Percentiles rank a stretch among this genome's conserved stretches.
These are phyloP conservation scores for Xylaria venustula DNA, from an alignment of 495 filamentous ascomycete genomes.

Conservation along the genomic window DNA sequence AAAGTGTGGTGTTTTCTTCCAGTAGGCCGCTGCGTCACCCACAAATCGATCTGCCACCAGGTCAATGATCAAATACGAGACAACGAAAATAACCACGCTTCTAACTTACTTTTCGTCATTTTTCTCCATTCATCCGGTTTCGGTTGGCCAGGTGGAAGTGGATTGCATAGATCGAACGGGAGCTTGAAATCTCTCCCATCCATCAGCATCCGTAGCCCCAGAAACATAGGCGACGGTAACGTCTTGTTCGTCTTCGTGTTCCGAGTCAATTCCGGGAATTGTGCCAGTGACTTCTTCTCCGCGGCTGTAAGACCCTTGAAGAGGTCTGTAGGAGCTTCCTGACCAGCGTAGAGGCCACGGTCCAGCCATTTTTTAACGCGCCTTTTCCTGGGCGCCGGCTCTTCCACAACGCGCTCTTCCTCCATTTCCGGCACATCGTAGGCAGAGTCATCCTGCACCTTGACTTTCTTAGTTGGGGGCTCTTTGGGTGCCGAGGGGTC, in stretches of 20 bases:
- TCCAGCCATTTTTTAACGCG: constrained; percentile 70
- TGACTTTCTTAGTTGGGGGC: constrained; percentile 44
- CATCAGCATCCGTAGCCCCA: constrained; percentile 55
- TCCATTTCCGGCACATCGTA: constrained; percentile 45
- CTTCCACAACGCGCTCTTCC: constrained; percentile 31
- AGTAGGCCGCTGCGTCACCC: constrained; percentile 79
- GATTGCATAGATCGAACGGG: constrained; percentile 85
- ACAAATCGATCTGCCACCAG: constrained; percentile 74
- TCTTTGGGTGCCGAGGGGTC: constrained; percentile 24
- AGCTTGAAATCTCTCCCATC: constrained; percentile 77
- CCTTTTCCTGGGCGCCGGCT: constrained; percentile 39
- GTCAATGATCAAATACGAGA: constrained; percentile 12
- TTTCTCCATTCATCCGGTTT: constrained; percentile 90
- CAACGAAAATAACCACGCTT: neutral
- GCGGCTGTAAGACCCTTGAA: constrained; percentile 53
- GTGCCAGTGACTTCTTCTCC: constrained; percentile 61
- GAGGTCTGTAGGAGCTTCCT: constrained; percentile 61
- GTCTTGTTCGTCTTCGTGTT: constrained; percentile 41
- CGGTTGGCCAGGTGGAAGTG: constrained; percentile 77
- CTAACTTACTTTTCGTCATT: constrained; percentile 72
- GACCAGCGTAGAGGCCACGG: constrained; percentile 88
- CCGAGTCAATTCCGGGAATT: constrained; percentile 45
- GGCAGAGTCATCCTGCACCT: constrained; percentile 34
- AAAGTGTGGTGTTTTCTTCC: constrained; percentile 74
- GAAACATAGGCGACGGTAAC: constrained; percentile 43